Evolutionary conservation across 495 filamentous ascomycete species (phyloP), one percentile per base, ranked within the genome.

Genomic region (Sphaerosporella brunnea): DNA sequence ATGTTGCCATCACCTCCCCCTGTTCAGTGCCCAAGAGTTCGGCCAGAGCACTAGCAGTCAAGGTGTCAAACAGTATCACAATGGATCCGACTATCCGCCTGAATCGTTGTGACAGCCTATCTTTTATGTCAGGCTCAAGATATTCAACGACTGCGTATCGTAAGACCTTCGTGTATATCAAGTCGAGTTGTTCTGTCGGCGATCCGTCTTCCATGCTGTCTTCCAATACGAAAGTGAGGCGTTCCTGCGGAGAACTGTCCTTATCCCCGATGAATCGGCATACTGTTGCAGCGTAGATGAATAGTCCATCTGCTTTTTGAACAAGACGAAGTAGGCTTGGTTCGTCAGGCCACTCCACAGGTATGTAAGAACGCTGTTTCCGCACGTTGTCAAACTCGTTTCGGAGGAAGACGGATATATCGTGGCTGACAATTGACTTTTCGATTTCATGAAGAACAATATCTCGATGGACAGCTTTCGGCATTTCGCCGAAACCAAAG

Each of bases 211-310:
- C 15, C 10, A 38, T n/a, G 8, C 18, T 5, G 8, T 38, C 36
- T 11, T 38, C 5, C 18, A 38, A 38, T 7, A 38, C 36, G 36
- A 19, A n/a, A 11, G 36, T 9, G 7, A 38, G 36, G 10, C 9
- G 32, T 21, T 23, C 32, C 18, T 38, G 8, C 18, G 36, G 36
- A 38, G 8, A 7, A 7, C 15, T 19, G 36, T 38, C 10, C 15
- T 38, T 11, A 5, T 38, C 36, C 18, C 36, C 36, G 5, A 52
- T 48, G 35, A 52, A 52, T 23, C 50, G 50, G 30, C 50, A 52
- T 39, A 49, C 45, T 5, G 50, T 52, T 30, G 50, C 50, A 20
- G 46, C 50, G 36, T 49, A 52, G 50, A 52, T 49, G 50, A 52
- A 52, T 23, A 52, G 38, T 23, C 50, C 45, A 34, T 41, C 34